Evolutionary conservation across 2,329 filamentous ascomycete genomes (phyloP).

Genomic region (Kalaharituber pfeilii): DNA sequence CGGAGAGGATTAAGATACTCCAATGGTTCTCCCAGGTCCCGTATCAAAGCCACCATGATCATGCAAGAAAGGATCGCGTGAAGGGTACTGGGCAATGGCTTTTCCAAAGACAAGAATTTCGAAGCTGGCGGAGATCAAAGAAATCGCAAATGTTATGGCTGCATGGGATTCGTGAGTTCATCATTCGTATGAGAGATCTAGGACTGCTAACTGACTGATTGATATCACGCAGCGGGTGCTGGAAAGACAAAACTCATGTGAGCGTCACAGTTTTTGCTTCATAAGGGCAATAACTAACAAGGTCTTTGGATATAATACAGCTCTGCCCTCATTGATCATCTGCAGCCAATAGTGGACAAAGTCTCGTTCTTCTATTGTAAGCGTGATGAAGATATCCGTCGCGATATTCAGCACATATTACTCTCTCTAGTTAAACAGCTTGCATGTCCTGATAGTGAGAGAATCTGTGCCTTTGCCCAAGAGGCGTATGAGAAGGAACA

Average conservation of each 20-base stretch:
- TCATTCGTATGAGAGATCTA: conserved; percentile 20
- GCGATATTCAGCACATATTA: conserved; percentile 24
- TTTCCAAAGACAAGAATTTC: conserved; percentile 11
- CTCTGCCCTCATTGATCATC: too few relatives aligned
- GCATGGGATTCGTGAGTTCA: conserved; percentile 17
- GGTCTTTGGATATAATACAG: too few relatives aligned
- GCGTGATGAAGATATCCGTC: background rate
- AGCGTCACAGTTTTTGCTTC: conserved; percentile 8
- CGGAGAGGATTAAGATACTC: conserved; percentile 12
- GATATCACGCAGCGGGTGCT: conserved; percentile 17
- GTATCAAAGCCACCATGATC: conserved; percentile 8
- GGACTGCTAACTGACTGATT: conserved; percentile 17
- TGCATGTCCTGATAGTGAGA: background rate
- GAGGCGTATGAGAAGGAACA: conserved; percentile 2
- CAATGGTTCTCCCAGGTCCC: conserved; percentile 10
- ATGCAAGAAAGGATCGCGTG: too few relatives aligned
- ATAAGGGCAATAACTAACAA: too few relatives aligned
- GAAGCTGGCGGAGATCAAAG: conserved; percentile 15
- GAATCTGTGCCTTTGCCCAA: conserved; percentile 11
- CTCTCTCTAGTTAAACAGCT: conserved; percentile 21
- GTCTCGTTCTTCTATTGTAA: too few relatives aligned
- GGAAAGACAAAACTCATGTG: conserved; percentile 25
- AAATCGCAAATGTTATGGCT: too few relatives aligned
- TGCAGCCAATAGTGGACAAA: too few relatives aligned
- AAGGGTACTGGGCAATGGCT: too few relatives aligned